These are phyloP conservation scores for Conticribra guillardii DNA, from an alignment of 108 stramenopile genomes.

Conservation along the genomic window DNA sequence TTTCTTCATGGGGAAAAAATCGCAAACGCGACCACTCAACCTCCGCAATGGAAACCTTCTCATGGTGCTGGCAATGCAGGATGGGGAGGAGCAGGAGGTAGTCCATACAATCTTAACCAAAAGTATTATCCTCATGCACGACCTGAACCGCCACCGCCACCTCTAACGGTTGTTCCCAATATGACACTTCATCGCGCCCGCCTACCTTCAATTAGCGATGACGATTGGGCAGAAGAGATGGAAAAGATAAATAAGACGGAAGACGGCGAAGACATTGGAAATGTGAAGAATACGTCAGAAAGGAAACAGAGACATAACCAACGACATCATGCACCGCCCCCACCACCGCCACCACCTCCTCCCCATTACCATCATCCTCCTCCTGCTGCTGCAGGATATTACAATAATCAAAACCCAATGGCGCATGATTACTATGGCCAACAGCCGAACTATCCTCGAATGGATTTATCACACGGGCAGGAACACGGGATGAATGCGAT, in stretches of 20 bases:
- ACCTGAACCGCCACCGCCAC: slow-evolving; percentile 13
- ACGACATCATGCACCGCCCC: not conserved
- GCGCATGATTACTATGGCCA: not conserved
- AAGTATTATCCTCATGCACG: not conserved
- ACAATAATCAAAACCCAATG: slow-evolving; percentile 11
- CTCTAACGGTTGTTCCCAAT: slow-evolving; percentile 23
- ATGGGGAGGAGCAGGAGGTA: not conserved
- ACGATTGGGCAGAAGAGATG: slow-evolving; percentile 31
- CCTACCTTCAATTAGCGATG: slow-evolving; percentile 37
- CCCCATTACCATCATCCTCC: slow-evolving; percentile 15
- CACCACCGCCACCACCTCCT: slow-evolving; percentile 23
- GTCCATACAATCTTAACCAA: not conserved
- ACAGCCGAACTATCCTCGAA: slow-evolving; percentile 5
- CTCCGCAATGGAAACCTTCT: not conserved
- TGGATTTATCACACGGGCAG: not conserved
- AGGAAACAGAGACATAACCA: not conserved
- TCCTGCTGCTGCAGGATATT: not conserved
- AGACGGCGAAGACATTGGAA: slow-evolving; percentile 1
- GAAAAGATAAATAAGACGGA: slow-evolving; percentile 11
- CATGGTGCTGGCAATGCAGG: not conserved
- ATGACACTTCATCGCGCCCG: slow-evolving; percentile 21
- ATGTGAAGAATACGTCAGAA: not conserved
- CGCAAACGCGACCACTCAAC: slow-evolving; percentile 10
- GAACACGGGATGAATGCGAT: too few species aligned
- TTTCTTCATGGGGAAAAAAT: slow-evolving; percentile 41